Evolutionary conservation across 345 rosid species (phyloP).

Genomic region (Aquilaria yunnanensis): DNA sequence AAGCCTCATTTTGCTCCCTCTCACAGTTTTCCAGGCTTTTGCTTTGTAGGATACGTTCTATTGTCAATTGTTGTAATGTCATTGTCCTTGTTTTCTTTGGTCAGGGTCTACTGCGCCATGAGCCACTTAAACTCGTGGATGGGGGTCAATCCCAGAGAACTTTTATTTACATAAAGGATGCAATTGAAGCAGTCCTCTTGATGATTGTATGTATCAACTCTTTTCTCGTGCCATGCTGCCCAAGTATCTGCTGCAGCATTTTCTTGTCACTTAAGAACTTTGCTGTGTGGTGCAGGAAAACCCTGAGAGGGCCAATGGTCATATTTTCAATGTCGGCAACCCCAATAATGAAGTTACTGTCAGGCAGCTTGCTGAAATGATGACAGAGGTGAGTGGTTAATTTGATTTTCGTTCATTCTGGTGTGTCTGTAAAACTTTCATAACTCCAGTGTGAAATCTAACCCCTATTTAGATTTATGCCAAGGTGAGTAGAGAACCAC

Average conservation of each 20-base stretch:
- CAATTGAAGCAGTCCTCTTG: slow-evolving; percentile 88
- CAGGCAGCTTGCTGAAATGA: slow-evolving; percentile 96
- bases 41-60: background rate
- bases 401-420: background rate
- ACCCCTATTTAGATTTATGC: slow-evolving; percentile 49
- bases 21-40: background rate
- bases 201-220: slow-evolving; percentile 62
- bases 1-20: slow-evolving; percentile 14
- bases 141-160: slow-evolving; percentile 97
- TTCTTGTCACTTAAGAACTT: background rate
- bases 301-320: slow-evolving; percentile 87
- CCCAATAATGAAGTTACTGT: slow-evolving; percentile 98
- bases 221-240: background rate
- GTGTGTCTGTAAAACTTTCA: no score
- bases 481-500: slow-evolving; percentile 66
- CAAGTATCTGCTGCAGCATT: background rate
- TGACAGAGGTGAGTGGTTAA: slow-evolving; percentile 59
- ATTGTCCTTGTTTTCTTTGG: background rate
- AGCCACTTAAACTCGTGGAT: slow-evolving; percentile 92
- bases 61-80: background rate
- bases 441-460: background rate
- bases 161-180: slow-evolving; percentile 89
- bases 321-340: slow-evolving; percentile 94
- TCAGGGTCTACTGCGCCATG: slow-evolving; percentile 77
- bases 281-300: slow-evolving; percentile 55